A percentile compares a stretch with the other conserved stretches of the same genome.
Conservation (phyloP, 2,329 filamentous ascomycete genomes). For the Alternaria panax region DNA sequence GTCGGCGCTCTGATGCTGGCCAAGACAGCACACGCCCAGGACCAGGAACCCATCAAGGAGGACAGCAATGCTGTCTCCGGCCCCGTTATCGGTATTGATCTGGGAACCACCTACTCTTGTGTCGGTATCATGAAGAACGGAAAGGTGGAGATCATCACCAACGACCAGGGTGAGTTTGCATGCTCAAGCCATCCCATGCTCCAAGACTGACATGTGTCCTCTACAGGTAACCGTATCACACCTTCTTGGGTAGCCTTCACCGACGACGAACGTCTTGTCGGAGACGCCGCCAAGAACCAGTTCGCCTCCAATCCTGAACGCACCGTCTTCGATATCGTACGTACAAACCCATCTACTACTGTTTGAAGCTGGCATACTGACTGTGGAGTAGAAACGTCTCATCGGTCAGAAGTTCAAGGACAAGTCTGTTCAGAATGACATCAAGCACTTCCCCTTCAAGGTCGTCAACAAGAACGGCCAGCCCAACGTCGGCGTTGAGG, state of each 20-base stretch:
- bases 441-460: slow-evolving; percentile 99
- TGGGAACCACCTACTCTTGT: slow-evolving; percentile 94
- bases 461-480: slow-evolving; percentile 89
- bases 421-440: slow-evolving; percentile 83
- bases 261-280: slow-evolving; percentile 94
- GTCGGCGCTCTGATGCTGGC: slow-evolving; percentile 84
- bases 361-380: slow-evolving; percentile 27
- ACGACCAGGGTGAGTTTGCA: slow-evolving; percentile 50
- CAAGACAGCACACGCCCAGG: slow-evolving; percentile 74
- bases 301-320: slow-evolving; percentile 58
- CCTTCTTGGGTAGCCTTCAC: slow-evolving; percentile 92
- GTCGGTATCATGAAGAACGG: slow-evolving; percentile 72
- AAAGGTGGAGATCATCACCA: slow-evolving; percentile 54
- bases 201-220: slow-evolving; percentile 32
- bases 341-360: slow-evolving; percentile 11
- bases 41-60: slow-evolving; percentile 69
- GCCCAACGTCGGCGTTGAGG: slow-evolving; percentile 80
- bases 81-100: slow-evolving; percentile 77
- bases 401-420: slow-evolving; percentile 61
- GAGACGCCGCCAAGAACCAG: slow-evolving; percentile 73
- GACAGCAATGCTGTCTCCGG: slow-evolving; percentile 61
- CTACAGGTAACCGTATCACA: slow-evolving; percentile 52
- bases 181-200: neutral
- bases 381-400: slow-evolving; percentile 56
- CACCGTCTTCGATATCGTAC: slow-evolving; percentile 57